phyloP scores from a whole-genome alignment of 1,139 yeast species.

The Debaryomyces singareniensis region DNA sequence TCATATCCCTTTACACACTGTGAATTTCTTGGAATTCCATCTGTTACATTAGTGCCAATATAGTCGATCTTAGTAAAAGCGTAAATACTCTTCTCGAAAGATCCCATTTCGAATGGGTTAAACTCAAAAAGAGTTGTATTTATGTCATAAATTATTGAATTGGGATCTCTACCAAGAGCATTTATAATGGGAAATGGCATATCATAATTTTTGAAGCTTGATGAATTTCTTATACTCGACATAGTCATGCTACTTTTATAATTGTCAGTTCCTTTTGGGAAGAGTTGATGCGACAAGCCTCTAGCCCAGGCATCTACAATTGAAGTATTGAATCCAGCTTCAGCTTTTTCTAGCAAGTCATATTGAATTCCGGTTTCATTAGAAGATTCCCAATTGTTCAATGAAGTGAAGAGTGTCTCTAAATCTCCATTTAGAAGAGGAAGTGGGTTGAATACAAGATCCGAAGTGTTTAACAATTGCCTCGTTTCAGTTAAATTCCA shows the following conservation, averaged over 20 bases:
- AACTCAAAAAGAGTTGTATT: slow-evolving; percentile 36
- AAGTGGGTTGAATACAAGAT: slow-evolving; percentile 5
- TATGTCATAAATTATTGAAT: slow-evolving; percentile 22
- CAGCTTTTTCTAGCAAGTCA: slow-evolving; percentile 22
- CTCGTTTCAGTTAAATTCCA: slow-evolving; percentile 35
- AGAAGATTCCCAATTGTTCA: slow-evolving; percentile 22
- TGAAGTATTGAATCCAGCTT: slow-evolving; percentile 27
- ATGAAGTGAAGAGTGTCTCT: slow-evolving; percentile 22
- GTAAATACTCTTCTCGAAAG: slow-evolving; percentile 34
- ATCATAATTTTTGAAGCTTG: slow-evolving; percentile 24
- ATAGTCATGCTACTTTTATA: slow-evolving; percentile 22
- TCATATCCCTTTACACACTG: slow-evolving; percentile 64
- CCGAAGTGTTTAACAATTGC: too few relatives aligned
- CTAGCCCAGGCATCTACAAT: slow-evolving; percentile 35
- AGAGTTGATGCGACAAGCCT: slow-evolving; percentile 34
- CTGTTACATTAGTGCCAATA: slow-evolving; percentile 26
- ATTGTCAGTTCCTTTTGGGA: too few relatives aligned
- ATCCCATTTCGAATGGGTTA: slow-evolving; percentile 40
- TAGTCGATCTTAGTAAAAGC: slow-evolving; percentile 32
- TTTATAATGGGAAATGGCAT: slow-evolving; percentile 37
- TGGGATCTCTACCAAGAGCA: slow-evolving; percentile 33
- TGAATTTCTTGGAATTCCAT: slow-evolving; percentile 22
- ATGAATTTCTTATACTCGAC: slow-evolving; percentile 25
- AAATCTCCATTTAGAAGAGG: slow-evolving; percentile 19
- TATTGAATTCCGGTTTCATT: slow-evolving; percentile 23